phyloP scores from a whole-genome alignment of 1,139 yeast species.

The Blastobotrys aristatus region DNA sequence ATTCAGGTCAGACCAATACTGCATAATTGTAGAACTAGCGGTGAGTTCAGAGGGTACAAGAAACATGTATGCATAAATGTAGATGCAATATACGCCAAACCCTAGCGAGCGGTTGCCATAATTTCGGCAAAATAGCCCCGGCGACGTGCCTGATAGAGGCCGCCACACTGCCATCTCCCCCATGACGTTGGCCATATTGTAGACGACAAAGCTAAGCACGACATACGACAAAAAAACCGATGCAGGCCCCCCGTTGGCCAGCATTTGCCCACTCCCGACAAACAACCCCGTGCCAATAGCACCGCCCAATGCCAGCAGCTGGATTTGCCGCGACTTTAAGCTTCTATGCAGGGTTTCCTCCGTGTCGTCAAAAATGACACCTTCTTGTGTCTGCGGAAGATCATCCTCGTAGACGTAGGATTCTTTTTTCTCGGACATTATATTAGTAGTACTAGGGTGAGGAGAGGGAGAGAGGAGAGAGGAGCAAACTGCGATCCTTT shows the following conservation, averaged over 20 bases:
- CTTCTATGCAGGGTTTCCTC: constrained; percentile 25
- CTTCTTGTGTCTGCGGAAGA: not conserved
- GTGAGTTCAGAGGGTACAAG: constrained; percentile 71
- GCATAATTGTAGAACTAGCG: constrained; percentile 67
- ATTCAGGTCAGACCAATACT: constrained; percentile 54
- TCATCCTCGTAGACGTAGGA: not conserved
- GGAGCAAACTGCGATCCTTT: too few relatives aligned
- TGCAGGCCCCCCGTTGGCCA: constrained; percentile 74
- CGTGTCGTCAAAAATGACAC: not conserved
- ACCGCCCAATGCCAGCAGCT: constrained; percentile 78
- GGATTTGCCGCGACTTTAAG: constrained; percentile 47
- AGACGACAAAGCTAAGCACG: constrained; percentile 67
- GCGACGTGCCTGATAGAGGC: constrained; percentile 74
- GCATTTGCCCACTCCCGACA: constrained; percentile 69
- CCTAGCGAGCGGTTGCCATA: constrained; percentile 63
- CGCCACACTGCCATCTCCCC: constrained; percentile 79
- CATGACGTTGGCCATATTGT: constrained; percentile 69
- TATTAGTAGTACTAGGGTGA: too few relatives aligned
- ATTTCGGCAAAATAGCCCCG: not conserved
- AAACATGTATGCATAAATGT: constrained; percentile 47
- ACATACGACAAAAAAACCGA: constrained; percentile 69
- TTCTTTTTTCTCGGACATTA: not conserved
- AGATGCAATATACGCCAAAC: constrained; percentile 71
- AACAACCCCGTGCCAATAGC: constrained; percentile 77
- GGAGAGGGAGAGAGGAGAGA: too few relatives aligned